A percentile compares a stretch with the other conserved stretches of the same genome.
phyloP scores from a whole-genome alignment of 2,329 filamentous ascomycete genomes.

The Camillea tinctor region DNA sequence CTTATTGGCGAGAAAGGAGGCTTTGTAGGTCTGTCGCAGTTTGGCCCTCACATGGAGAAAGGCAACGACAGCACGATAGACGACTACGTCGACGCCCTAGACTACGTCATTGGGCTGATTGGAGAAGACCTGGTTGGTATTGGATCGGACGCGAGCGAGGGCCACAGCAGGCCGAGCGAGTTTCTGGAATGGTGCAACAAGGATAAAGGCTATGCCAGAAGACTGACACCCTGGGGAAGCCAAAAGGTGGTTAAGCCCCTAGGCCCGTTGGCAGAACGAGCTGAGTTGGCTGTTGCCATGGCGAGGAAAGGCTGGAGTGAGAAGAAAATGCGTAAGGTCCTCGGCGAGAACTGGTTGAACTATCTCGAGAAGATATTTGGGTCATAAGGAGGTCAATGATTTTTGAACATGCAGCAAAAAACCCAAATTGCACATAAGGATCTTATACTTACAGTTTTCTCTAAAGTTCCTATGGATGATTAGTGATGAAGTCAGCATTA shows the following conservation, averaged over 20 bases:
- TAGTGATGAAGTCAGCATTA: too few relatives aligned
- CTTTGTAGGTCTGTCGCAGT: conserved; percentile 39
- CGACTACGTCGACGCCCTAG: conserved; percentile 40
- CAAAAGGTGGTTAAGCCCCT: conserved; percentile 41
- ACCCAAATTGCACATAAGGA: too few relatives aligned
- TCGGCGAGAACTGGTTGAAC: conserved; percentile 39
- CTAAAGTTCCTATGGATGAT: too few relatives aligned
- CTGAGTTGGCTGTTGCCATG: conserved; percentile 37
- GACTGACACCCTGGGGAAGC: conserved; percentile 39
- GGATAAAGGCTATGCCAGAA: conserved; percentile 39
- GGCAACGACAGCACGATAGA: conserved; percentile 42
- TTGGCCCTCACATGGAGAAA: conserved; percentile 39
- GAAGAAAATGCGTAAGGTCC: conserved; percentile 38
- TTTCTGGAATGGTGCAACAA: conserved; percentile 42
- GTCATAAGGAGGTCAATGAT: not conserved
- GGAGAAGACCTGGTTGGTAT: conserved; percentile 38
- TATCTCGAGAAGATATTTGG: conserved; percentile 37
- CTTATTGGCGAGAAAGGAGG: conserved; percentile 36
- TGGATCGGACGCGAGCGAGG: conserved; percentile 39
- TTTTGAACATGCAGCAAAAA: too few relatives aligned
- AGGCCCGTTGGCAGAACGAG: conserved; percentile 35
- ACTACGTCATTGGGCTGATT: conserved; percentile 37
- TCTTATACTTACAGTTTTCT: too few relatives aligned
- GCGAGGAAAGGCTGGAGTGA: conserved; percentile 37
- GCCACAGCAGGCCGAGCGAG: conserved; percentile 37